phyloP scores from a whole-genome alignment of 768 basidiomycete species.

The Suillus plorans region DNA sequence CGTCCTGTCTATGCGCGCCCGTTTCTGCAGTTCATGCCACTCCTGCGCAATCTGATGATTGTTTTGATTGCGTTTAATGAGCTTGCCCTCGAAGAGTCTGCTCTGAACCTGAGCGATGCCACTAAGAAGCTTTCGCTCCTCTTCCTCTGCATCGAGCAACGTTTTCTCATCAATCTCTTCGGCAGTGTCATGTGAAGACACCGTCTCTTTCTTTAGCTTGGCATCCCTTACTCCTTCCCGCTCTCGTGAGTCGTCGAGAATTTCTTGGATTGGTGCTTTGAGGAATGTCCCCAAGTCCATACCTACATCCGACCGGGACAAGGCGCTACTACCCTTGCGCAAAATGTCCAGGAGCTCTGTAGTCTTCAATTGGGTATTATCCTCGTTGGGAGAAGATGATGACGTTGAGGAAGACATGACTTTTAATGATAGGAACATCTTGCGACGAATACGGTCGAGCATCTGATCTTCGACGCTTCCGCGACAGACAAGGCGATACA shows the following conservation, averaged over 20 bases:
- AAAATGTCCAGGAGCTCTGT: constrained; percentile 56
- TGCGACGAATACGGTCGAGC: constrained; percentile 67
- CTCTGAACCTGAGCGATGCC: constrained; percentile 61
- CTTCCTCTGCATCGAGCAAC: constrained; percentile 48
- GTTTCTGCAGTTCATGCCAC: constrained; percentile 48
- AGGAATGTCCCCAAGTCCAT: constrained; percentile 45
- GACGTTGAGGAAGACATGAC: constrained; percentile 48
- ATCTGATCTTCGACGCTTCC: constrained; percentile 78
- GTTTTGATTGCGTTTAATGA: constrained; percentile 33
- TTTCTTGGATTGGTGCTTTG: constrained; percentile 40
- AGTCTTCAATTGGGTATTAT: constrained; percentile 34
- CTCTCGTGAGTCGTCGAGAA: constrained; percentile 45
- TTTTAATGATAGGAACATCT: constrained; percentile 65
- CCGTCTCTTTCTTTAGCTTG: constrained; percentile 43
- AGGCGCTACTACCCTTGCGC: constrained; percentile 56
- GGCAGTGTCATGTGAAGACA: constrained; percentile 15
- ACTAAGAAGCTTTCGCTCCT: constrained; percentile 48
- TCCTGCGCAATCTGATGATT: constrained; percentile 45
- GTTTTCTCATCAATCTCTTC: constrained; percentile 23
- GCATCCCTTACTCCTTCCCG: constrained; percentile 43
- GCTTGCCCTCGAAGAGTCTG: constrained; percentile 56
- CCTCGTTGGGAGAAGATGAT: constrained; percentile 19
- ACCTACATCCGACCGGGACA: constrained; percentile 39
- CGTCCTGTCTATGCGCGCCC: constrained; percentile 40
- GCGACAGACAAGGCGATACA: constrained; percentile 63